Evolutionary conservation across 2,329 filamentous ascomycete genomes (phyloP), one percentile per base, ranked within the genome.

Genomic region (Epichloe scottii): DNA sequence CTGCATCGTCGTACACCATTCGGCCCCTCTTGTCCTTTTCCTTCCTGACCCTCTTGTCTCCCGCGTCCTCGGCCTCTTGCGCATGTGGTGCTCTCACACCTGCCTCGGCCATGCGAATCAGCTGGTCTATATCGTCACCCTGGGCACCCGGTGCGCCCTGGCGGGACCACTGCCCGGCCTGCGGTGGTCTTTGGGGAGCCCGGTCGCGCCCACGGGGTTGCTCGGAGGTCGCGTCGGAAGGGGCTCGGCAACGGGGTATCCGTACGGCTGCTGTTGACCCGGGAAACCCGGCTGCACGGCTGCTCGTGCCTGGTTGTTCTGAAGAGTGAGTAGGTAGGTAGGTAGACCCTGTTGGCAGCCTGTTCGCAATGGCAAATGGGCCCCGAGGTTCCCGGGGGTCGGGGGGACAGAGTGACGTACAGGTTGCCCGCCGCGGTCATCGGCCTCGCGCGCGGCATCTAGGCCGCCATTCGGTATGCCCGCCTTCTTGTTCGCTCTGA

Each of bases 1-100:
- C 83, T 48, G 85, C 81, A 63, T 94, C 87, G 55, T 82, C 82
- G 70, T 93, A 95, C 33, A 95, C 75, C 78, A 95, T 83, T 64
- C 79, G 78, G 51, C 74, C 73, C 62, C 82, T 84, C 63, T 82
- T 79, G 58, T 81, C 78, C 66, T 83, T 85, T 53, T 80, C 73
- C 62, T 82, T 83, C 63, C 82, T 79, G 58, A 79, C 77, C 66
- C 83, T 85, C 54, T 81, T 84, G 49, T 85, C 82, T 48, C 68
- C 71, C 1, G 65, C 64, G 4, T 68, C 63, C 50, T 72, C 73
- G 35, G 70, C 68, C 19, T 67, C 63, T 3, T 67, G 64, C 40
- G 68, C 62, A 7, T 66, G 61, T 15, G 63, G 60, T 51, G 73
- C 70, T 59, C 72, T 76, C 58, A 81, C 78, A 46, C 79, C 77